A percentile compares a stretch with the other conserved stretches of the same genome.
phyloP scores from a whole-genome alignment of 139 green algal species.

The Yamagishiella unicocca region DNA sequence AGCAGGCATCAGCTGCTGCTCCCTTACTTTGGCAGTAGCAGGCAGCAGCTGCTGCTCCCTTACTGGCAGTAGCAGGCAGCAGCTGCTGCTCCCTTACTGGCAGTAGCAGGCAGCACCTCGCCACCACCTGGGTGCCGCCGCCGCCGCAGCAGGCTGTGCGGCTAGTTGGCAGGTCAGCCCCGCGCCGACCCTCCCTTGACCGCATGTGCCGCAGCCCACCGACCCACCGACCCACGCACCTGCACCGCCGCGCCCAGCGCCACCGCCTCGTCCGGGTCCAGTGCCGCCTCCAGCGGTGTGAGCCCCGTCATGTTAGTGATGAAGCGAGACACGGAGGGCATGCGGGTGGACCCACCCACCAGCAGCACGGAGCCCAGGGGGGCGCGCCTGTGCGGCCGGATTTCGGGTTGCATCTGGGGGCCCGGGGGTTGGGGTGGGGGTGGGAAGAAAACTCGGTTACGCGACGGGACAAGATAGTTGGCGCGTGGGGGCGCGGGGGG shows the following conservation, averaged over 20 bases:
- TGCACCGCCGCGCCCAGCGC: constrained; percentile 90
- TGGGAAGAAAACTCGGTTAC: no score
- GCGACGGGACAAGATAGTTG: no score
- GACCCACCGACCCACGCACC: no score
- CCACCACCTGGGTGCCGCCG: neutral
- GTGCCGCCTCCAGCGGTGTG: constrained; percentile 48
- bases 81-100: neutral
- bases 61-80: no score
- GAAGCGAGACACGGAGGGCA: constrained; percentile 83
- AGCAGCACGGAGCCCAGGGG: constrained; percentile 84
- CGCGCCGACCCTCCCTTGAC: no score
- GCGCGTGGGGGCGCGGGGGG: no score
- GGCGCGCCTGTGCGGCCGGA: constrained; percentile 74
- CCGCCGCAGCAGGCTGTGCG: neutral
- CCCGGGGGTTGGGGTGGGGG: neutral
- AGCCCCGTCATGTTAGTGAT: constrained; percentile 91
- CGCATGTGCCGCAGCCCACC: no score
- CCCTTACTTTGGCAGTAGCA: no score
- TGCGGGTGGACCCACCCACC: constrained; percentile 90
- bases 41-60: no score
- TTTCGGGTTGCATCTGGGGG: constrained; percentile 63
- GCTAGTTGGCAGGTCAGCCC: neutral
- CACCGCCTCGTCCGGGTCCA: constrained; percentile 91
- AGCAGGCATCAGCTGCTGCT: no score
- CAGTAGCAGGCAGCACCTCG: neutral